Evolutionary conservation across 2,329 filamentous ascomycete genomes (phyloP).

Genomic region (Penicillium sp.): DNA sequence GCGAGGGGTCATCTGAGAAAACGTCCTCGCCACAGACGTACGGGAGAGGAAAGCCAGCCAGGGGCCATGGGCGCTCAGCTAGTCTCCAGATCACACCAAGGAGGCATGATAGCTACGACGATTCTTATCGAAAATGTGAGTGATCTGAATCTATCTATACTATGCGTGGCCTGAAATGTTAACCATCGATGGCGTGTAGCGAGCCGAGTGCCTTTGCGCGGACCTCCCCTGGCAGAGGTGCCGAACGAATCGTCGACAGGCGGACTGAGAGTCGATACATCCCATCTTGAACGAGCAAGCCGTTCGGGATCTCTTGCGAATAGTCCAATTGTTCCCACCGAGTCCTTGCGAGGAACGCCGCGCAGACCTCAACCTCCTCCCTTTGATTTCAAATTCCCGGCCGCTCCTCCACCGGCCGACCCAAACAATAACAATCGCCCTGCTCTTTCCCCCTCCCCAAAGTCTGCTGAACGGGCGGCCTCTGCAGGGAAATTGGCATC

Average conservation of each 20-base stretch:
- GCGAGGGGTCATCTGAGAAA: constrained; percentile 45
- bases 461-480: constrained; percentile 31
- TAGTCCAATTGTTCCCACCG: constrained; percentile 41
- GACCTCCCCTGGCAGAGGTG: constrained; percentile 35
- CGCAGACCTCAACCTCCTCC: constrained; percentile 41
- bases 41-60: constrained; percentile 57
- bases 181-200: constrained; percentile 22
- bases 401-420: constrained; percentile 42
- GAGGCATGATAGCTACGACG: constrained; percentile 47
- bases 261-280: constrained; percentile 39
- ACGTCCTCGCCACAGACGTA: constrained; percentile 36
- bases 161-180: neutral
- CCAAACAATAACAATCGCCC: constrained; percentile 25
- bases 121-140: constrained; percentile 46
- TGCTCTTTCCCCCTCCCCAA: constrained; percentile 34
- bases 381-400: constrained; percentile 62
- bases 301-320: constrained; percentile 29
- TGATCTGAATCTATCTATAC: neutral
- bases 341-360: constrained; percentile 47
- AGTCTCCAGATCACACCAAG: constrained; percentile 76
- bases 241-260: constrained; percentile 32
- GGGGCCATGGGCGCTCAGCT: constrained; percentile 75
- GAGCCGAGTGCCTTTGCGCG: constrained; percentile 41
- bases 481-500: constrained; percentile 22
- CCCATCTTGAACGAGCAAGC: constrained; percentile 32